phyloP scores from a whole-genome alignment of 1,284 basidiomycete genomes.

The Schizophyllum commune region DNA sequence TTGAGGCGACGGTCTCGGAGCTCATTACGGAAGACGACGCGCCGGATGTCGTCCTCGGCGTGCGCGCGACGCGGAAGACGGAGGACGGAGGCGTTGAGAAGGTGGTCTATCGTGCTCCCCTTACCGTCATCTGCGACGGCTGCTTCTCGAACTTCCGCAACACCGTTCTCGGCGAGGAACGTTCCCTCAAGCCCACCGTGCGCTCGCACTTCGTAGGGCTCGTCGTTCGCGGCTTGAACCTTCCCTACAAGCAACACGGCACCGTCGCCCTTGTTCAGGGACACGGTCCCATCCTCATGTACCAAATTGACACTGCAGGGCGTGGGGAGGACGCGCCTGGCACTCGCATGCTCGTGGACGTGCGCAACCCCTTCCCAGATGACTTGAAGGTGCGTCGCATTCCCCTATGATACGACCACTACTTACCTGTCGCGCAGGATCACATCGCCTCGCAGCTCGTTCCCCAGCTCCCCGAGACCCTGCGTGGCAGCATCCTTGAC shows the following conservation, averaged over 20 bases:
- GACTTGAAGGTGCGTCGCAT: slow-evolving; percentile 59
- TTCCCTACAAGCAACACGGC: slow-evolving; percentile 82
- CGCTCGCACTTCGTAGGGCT: slow-evolving; percentile 80
- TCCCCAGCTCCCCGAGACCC: slow-evolving; percentile 64
- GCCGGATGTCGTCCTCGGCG: slow-evolving; percentile 48
- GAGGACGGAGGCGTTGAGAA: slow-evolving; percentile 27
- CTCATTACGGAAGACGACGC: slow-evolving; percentile 83
- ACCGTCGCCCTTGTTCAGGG: slow-evolving; percentile 77
- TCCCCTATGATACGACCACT: not conserved
- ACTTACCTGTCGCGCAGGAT: slow-evolving; percentile 32
- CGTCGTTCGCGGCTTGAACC: slow-evolving; percentile 64
- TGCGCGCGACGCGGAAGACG: slow-evolving; percentile 30
- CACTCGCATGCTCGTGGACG: slow-evolving; percentile 90
- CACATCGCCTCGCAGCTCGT: slow-evolving; percentile 68
- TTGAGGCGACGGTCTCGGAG: slow-evolving; percentile 86
- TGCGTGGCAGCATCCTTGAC: not conserved
- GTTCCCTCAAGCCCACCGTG: slow-evolving; percentile 42
- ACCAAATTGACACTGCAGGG: slow-evolving; percentile 62
- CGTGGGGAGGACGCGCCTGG: not conserved
- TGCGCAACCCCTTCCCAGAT: slow-evolving; percentile 79
- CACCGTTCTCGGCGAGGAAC: slow-evolving; percentile 38
- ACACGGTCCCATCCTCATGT: slow-evolving; percentile 78
- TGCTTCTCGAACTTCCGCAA: slow-evolving; percentile 84
- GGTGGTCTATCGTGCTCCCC: slow-evolving; percentile 57
- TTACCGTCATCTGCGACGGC: slow-evolving; percentile 91